Evolutionary conservation across 768 basidiomycete genomes (phyloP), one percentile per base, ranked within the genome.

Genomic region (Mrakia hoshinonis): DNA sequence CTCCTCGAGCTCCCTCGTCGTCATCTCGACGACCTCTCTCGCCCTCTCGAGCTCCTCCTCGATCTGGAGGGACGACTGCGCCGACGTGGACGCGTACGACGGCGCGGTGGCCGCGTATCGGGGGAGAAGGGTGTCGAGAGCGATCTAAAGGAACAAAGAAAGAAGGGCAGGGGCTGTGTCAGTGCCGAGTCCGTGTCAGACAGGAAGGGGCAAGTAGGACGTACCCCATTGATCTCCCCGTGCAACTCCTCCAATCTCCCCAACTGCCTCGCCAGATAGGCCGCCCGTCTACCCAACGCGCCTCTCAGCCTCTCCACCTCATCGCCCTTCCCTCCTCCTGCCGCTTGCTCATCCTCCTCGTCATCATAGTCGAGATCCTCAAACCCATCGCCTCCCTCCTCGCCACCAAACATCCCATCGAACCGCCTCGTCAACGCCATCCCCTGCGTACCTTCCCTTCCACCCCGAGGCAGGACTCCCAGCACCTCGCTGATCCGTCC

Each of bases 221-320:
- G 58, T 46, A 91, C 91, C 2, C 86, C 89, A 79, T 92, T 93
- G 80, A 92, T 92, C 75, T 92, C 91, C 36, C 89, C 87, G 75
- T 93, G 91, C 43, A 92, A 82, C 76, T 91, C 91, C 79, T 93
- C 91, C 46, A 93, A 82, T 77, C 92, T 92, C 0, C 89, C 89
- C 22, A 93, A 48, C 61, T 73, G 69, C 49, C 65, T 89, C 79
- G 92, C 90, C 89, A 93, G 92, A 90, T 91, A 93, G 52, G 89
- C 84, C 20, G 91, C 91, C n/a, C 91, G 88, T 73, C 89, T 87
- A 77, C 91, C 90, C 55, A 93, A 84, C 10, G 90, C 90, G 62
- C 88, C 81, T 1, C 90, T 92, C 72, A 92, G 81, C 22, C 88
- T 88, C 2, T 88, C 89, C 9, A 92, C 90, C 77, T 93, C 91